phyloP scores from a whole-genome alignment of 495 filamentous ascomycete genomes.

The Penicillium manginii region DNA sequence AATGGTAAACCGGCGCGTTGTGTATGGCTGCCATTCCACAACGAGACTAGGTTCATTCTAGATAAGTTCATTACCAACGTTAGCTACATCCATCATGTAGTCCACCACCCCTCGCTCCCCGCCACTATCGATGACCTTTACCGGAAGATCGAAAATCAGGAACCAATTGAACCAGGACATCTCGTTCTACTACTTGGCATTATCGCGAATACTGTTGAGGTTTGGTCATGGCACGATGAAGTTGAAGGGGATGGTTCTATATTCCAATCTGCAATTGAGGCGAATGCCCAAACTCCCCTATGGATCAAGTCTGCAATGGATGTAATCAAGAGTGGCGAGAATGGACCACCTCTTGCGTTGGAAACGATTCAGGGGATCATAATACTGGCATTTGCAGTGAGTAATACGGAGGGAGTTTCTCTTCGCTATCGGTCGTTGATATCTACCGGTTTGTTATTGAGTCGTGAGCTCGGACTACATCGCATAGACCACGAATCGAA shows the following conservation, averaged over 20 bases:
- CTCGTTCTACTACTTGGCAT: background rate
- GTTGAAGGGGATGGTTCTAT: background rate
- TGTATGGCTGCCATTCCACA: background rate
- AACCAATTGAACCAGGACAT: background rate
- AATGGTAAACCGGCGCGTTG: background rate
- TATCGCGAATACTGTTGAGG: background rate
- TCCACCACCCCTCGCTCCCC: background rate
- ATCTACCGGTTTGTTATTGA: background rate
- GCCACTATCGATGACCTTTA: background rate
- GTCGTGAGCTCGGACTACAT: background rate
- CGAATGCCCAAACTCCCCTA: background rate
- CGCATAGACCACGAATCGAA: background rate
- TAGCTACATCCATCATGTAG: background rate
- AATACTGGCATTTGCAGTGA: background rate
- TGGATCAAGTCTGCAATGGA: background rate
- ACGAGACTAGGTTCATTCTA: background rate
- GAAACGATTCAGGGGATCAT: background rate
- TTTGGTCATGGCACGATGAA: background rate
- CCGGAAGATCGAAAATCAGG: background rate
- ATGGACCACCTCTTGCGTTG: background rate
- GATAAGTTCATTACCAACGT: background rate
- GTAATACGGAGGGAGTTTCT: background rate
- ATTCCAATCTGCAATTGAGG: background rate
- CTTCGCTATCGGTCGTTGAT: background rate
- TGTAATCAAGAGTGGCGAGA: background rate